Conservation (phyloP, 306 rosid genomes). For the Coriaria nepalensis region DNA sequence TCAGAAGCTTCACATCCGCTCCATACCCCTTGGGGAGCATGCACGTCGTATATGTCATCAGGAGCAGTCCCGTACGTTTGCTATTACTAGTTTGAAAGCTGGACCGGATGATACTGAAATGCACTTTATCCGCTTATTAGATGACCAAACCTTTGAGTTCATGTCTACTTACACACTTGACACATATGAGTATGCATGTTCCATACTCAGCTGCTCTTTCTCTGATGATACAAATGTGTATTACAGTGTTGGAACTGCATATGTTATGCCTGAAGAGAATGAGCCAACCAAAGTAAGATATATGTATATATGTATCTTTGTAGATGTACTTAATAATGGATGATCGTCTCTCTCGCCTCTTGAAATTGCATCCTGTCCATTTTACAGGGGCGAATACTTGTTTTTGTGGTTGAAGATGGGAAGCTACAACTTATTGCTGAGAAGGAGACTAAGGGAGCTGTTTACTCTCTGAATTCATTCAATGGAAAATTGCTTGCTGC, state of each 20-base stretch:
- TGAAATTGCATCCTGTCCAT: constrained; percentile 6
- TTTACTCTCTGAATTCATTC: constrained; percentile 81
- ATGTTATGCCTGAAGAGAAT: constrained; percentile 86
- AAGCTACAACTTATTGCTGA: constrained; percentile 89
- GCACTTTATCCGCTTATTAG: constrained; percentile 78
- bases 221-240: constrained; percentile 82
- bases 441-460: constrained; percentile 98
- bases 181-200: constrained; percentile 76
- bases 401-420: constrained; percentile 89
- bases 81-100: constrained; percentile 64
- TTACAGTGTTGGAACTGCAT: constrained; percentile 96
- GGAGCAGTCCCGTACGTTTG: constrained; percentile 94
- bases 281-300: constrained; percentile 78
- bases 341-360: constrained; percentile 7
- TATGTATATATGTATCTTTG: neutral
- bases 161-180: constrained; percentile 78
- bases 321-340: neutral
- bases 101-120: constrained; percentile 76
- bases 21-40: constrained; percentile 91
- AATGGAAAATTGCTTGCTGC: constrained; percentile 95
- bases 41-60: constrained; percentile 93
- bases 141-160: constrained; percentile 91
- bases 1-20: constrained; percentile 95
- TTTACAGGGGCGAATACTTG: constrained; percentile 81
- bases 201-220: constrained; percentile 95